A percentile compares a stretch with the other conserved stretches of the same genome.
phyloP scores from a whole-genome alignment of 2,329 filamentous ascomycete species.

The Diaporthe capsici region DNA sequence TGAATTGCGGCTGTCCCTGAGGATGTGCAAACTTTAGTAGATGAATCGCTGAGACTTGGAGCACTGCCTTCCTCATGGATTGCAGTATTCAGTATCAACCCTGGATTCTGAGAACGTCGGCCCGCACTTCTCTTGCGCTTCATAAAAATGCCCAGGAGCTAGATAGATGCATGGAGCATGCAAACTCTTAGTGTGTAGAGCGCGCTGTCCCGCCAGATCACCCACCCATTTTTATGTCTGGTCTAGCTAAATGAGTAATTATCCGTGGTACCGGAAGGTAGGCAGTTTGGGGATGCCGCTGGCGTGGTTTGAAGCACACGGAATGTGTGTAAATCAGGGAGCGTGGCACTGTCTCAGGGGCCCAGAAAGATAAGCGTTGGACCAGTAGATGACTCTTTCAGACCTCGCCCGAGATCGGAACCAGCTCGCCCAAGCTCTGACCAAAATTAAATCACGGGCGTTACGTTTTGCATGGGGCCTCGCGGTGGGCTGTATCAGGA shows the following conservation, averaged over 20 bases:
- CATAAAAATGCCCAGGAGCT: neutral
- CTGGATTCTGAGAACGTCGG: neutral
- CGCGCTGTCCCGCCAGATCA: neutral
- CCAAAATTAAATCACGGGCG: conserved; percentile 38
- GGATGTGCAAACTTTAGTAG: neutral
- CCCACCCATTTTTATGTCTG: neutral
- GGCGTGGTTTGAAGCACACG: conserved; percentile 23
- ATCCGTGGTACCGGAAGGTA: neutral
- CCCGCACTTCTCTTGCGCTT: neutral
- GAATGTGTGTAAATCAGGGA: conserved; percentile 17
- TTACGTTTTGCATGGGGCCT: conserved; percentile 38
- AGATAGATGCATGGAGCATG: neutral
- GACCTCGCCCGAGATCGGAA: conserved; percentile 40
- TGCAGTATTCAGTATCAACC: neutral
- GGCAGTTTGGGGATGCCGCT: neutral
- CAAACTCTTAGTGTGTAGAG: neutral
- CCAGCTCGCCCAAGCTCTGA: conserved; percentile 14
- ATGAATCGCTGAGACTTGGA: neutral
- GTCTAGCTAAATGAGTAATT: neutral
- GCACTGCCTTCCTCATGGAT: neutral
- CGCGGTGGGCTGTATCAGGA: conserved; percentile 17
- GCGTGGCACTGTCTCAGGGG: conserved; percentile 27
- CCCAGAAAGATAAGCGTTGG: conserved; percentile 29
- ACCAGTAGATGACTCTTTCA: conserved; percentile 34
- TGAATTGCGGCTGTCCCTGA: neutral